A percentile compares a stretch with the other conserved stretches of the same genome.
Conservation (phyloP, 164 flowering plant genomes). For the Euptelea pleiosperma region DNA sequence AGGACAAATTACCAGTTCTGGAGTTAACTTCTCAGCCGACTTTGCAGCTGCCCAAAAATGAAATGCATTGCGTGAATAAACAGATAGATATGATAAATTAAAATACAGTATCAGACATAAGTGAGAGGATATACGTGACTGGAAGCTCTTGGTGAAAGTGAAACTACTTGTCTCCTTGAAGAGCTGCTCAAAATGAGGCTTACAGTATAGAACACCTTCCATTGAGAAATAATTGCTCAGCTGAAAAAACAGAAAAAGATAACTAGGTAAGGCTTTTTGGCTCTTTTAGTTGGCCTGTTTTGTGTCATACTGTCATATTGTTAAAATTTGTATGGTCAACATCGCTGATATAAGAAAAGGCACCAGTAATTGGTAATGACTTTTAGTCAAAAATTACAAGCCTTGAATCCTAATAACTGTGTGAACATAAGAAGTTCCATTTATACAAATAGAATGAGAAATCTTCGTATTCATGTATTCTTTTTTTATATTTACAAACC, state of each 20-base stretch:
- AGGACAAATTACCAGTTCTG: constrained; percentile 69
- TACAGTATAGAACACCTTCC: constrained; percentile 94
- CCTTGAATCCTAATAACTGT: no score
- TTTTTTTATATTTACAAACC: no score
- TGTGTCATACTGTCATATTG: no score
- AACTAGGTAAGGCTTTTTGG: not conserved
- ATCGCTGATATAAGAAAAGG: not conserved
- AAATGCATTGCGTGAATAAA: constrained; percentile 19
- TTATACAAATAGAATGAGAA: no score
- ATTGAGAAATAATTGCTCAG: constrained; percentile 87
- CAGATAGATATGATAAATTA: no score
- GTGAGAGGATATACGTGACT: constrained; percentile 60
- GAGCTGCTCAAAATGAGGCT: constrained; percentile 96
- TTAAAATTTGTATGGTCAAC: no score
- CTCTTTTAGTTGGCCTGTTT: no score
- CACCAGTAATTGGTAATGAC: no score
- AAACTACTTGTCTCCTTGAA: constrained; percentile 94
- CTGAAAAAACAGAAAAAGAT: constrained; percentile 36
- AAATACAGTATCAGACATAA: no score
- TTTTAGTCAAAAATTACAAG: no score
- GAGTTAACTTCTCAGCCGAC: constrained; percentile 76
- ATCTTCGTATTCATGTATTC: no score
- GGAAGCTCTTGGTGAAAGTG: constrained; percentile 82
- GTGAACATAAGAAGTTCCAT: no score
- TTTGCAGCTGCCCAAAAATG: constrained; percentile 61